These are phyloP conservation scores for Isabelozyma gotoi DNA, from an alignment of 805 yeast genomes.

Conservation along the genomic window DNA sequence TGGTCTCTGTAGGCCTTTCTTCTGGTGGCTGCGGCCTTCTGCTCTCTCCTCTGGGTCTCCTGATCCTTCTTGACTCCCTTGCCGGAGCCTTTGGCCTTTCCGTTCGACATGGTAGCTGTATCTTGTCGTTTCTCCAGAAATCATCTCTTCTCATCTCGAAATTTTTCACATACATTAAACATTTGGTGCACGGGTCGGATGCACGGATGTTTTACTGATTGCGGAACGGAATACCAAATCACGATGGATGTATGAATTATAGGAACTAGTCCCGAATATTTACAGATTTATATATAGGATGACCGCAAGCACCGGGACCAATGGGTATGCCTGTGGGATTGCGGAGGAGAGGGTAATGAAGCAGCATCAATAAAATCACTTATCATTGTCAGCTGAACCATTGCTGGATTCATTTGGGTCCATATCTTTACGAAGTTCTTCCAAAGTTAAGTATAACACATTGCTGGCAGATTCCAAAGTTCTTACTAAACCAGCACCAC, in stretches of 20 bases:
- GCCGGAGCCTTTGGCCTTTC: background rate
- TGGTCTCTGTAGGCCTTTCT: slow-evolving; percentile 51
- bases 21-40: slow-evolving; percentile 33
- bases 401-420: slow-evolving; percentile 13
- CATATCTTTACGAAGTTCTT: slow-evolving; percentile 44
- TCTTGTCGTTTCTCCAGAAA: background rate
- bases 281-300: background rate
- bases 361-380: background rate
- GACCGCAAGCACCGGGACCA: too few species aligned
- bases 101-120: background rate
- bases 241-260: too few species aligned
- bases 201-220: too few species aligned
- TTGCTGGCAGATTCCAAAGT: slow-evolving; percentile 73
- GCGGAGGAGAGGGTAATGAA: too few species aligned
- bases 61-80: slow-evolving; percentile 9
- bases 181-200: slow-evolving; percentile 4
- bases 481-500: slow-evolving; percentile 87
- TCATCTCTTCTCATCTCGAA: background rate
- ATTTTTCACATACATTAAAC: background rate
- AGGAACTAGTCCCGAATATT: background rate
- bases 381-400: background rate
- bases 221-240: too few species aligned
- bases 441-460: slow-evolving; percentile 70
- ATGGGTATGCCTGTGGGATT: too few species aligned
- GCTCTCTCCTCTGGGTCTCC: slow-evolving; percentile 18